These are phyloP conservation scores for Exutisphaerella laricina DNA, from an alignment of 2,329 filamentous ascomycete genomes.

Conservation along the genomic window DNA sequence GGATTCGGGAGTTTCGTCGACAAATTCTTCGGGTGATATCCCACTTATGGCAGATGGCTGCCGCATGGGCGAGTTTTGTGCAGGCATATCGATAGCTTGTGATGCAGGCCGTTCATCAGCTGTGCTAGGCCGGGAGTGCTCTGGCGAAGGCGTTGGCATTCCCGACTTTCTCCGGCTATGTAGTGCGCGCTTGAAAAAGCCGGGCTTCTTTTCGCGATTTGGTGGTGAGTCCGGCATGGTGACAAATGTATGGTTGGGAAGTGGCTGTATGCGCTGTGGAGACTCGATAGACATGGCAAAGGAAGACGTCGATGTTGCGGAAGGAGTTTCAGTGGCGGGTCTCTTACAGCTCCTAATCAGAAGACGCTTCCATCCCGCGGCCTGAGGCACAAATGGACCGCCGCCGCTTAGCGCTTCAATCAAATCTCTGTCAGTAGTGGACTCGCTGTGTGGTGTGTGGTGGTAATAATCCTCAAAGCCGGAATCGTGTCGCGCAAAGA, in stretches of 20 bases:
- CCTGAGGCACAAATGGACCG: background rate
- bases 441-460: background rate
- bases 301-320: background rate
- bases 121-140: background rate
- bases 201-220: conserved; percentile 13
- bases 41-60: background rate
- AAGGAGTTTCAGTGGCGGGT: background rate
- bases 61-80: background rate
- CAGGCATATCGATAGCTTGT: background rate
- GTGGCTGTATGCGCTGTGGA: background rate
- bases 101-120: background rate
- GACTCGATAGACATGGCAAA: background rate
- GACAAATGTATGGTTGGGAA: background rate
- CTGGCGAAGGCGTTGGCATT: background rate
- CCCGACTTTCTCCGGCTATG: conserved; percentile 9
- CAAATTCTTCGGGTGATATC: background rate
- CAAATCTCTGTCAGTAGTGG: background rate
- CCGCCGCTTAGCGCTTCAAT: background rate
- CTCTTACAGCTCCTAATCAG: background rate
- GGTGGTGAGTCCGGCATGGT: conserved; percentile 6
- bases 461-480: background rate
- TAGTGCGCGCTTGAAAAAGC: conserved; percentile 16
- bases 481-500: background rate
- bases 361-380: background rate
- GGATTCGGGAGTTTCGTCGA: background rate